Percentiles rank a stretch among this genome's conserved stretches.
Conservation (phyloP, 169 alveolate species). For the Babesia caballi region DNA sequence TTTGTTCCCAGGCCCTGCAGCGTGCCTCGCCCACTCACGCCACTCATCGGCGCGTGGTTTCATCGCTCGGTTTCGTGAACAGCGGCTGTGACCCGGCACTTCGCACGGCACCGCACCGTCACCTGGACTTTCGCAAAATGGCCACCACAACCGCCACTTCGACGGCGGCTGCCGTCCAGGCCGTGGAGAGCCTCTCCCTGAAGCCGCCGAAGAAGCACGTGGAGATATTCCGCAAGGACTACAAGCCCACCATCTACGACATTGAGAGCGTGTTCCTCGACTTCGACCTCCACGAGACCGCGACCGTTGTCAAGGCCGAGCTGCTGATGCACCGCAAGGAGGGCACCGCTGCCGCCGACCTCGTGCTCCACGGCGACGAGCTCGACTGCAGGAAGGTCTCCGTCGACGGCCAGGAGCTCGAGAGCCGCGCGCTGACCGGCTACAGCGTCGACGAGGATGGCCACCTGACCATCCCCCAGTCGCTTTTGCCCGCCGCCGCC, state of each 20-base stretch:
- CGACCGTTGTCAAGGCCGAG: constrained; percentile 66
- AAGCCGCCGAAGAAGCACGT: constrained; percentile 68
- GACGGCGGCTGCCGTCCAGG: constrained; percentile 26
- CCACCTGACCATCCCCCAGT: constrained; percentile 66
- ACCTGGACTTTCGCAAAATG: neutral
- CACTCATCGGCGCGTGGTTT: neutral
- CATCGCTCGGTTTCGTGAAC: neutral
- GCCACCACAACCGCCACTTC: constrained; percentile 32
- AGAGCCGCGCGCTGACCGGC: constrained; percentile 64
- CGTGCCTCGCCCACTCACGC: neutral
- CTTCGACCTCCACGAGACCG: constrained; percentile 75
- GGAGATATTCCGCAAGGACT: constrained; percentile 80
- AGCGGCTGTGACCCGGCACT: neutral
- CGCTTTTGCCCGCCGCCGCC: constrained; percentile 63
- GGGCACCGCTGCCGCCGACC: constrained; percentile 73
- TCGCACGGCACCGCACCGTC: neutral
- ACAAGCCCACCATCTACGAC: constrained; percentile 80
- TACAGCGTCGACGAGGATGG: constrained; percentile 73
- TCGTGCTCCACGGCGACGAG: constrained; percentile 85
- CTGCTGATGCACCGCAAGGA: constrained; percentile 68
- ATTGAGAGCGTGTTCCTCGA: constrained; percentile 75
- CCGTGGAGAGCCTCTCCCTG: constrained; percentile 27
- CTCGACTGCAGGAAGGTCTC: constrained; percentile 74
- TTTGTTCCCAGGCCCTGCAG: neutral
- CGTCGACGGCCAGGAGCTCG: constrained; percentile 73